These are phyloP conservation scores for Paecilomyces variotii DNA, from an alignment of 2,329 filamentous ascomycete genomes.

Conservation along the genomic window DNA sequence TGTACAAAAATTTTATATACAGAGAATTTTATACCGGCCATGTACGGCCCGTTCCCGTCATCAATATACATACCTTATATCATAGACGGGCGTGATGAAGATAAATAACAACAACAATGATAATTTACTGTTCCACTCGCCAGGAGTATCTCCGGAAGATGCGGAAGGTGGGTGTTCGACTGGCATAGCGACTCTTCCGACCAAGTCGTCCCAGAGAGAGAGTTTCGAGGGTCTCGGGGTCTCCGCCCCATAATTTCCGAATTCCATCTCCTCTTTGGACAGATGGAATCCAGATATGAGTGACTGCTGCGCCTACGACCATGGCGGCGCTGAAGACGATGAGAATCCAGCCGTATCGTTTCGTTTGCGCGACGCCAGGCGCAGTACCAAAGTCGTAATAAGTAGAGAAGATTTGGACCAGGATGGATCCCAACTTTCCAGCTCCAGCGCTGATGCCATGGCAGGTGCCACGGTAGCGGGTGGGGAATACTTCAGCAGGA, in stretches of 20 bases:
- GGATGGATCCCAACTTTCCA: conserved; percentile 46
- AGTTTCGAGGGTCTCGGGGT: conserved; percentile 30
- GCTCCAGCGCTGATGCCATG: conserved; percentile 47
- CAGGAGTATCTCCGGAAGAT: neutral
- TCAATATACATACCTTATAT: neutral
- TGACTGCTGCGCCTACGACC: conserved; percentile 32
- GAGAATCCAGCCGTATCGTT: conserved; percentile 32
- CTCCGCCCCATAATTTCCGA: conserved; percentile 26
- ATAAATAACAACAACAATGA: neutral
- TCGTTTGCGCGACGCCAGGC: conserved; percentile 22
- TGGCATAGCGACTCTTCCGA: conserved; percentile 26
- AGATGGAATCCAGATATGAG: conserved; percentile 34
- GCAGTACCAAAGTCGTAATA: conserved; percentile 33
- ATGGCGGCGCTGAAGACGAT: conserved; percentile 36
- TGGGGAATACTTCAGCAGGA: conserved; percentile 51
- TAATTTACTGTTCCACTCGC: neutral
- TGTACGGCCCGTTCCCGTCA: neutral
- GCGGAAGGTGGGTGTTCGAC: conserved; percentile 5
- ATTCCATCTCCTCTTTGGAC: conserved; percentile 22
- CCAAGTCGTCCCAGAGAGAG: conserved; percentile 31
- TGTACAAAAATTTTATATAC: neutral
- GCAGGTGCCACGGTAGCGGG: conserved; percentile 45
- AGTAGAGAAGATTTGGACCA: conserved; percentile 32
- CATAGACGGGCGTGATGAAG: neutral
- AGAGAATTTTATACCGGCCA: neutral